Conservation (phyloP, 192 early-diverging fungal genomes). For the Linnemannia exigua region DNA sequence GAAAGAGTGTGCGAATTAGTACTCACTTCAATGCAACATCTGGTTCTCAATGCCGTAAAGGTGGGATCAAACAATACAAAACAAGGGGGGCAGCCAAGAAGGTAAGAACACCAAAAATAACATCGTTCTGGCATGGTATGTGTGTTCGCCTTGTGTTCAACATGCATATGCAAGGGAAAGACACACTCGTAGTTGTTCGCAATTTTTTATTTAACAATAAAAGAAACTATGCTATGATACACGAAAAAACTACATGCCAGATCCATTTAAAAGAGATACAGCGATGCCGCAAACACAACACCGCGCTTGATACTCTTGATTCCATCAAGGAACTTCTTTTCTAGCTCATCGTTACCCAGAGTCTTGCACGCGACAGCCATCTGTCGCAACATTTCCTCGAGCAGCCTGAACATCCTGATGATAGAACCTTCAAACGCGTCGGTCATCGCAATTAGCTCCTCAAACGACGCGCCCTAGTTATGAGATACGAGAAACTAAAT, state of each 20-base stretch:
- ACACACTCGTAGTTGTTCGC: neutral
- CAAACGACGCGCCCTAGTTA: conserved; percentile 87
- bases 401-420: conserved; percentile 84
- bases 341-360: conserved; percentile 92
- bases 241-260: neutral
- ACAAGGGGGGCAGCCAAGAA: no score
- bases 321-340: conserved; percentile 91
- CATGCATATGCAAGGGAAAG: no score
- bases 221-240: neutral
- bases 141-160: no score
- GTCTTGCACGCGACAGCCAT: conserved; percentile 89
- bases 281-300: conserved; percentile 92
- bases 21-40: no score
- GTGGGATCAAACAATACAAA: no score
- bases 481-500: neutral
- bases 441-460: conserved; percentile 91
- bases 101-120: no score
- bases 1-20: no score
- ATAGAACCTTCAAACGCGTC: conserved; percentile 93
- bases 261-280: conserved; percentile 76
- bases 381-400: conserved; percentile 91
- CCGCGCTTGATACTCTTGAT: conserved; percentile 91
- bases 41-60: no score
- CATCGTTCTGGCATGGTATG: no score
- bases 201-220: neutral